Evolutionary conservation across 805 yeast genomes (phyloP).

Genomic region (Metschnikowia koreensis): DNA sequence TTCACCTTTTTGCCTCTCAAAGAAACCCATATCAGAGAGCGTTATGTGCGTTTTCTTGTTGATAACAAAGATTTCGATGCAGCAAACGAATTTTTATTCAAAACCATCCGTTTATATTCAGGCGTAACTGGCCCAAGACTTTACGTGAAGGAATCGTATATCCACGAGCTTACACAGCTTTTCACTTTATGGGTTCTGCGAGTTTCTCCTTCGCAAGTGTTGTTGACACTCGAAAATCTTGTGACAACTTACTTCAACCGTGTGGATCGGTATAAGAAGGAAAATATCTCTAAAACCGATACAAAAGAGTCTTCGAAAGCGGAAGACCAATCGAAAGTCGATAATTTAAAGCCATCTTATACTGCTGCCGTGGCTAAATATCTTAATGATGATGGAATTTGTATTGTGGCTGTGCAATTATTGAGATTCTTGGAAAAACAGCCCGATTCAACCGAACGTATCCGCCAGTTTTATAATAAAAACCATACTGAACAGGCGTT

Average conservation of each 20-base stretch:
- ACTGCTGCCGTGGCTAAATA: slow-evolving; percentile 25
- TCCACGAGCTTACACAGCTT: slow-evolving; percentile 9
- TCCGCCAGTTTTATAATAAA: slow-evolving; percentile 31
- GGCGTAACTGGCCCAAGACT: slow-evolving; percentile 14
- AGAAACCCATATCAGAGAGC: slow-evolving; percentile 23
- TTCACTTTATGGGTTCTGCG: slow-evolving; percentile 17
- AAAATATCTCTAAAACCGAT: background rate
- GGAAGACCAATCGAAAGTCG: background rate
- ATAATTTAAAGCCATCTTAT: slow-evolving; percentile 14
- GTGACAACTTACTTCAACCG: slow-evolving; percentile 20
- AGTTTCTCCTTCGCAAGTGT: slow-evolving; percentile 13
- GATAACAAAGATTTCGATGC: slow-evolving; percentile 18
- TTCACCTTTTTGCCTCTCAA: slow-evolving; percentile 37
- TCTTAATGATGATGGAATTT: slow-evolving; percentile 42
- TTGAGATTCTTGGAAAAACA: slow-evolving; percentile 30
- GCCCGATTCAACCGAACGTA: slow-evolving; percentile 21
- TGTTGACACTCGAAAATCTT: slow-evolving; percentile 20
- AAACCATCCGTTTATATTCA: slow-evolving; percentile 24
- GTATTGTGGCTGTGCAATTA: slow-evolving; percentile 27
- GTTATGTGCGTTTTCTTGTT: slow-evolving; percentile 26
- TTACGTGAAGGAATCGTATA: slow-evolving; percentile 22
- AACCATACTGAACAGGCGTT: slow-evolving; percentile 30
- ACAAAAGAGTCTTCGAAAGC: background rate
- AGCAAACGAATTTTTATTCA: slow-evolving; percentile 29
- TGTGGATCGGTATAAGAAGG: slow-evolving; percentile 18